Percentiles rank a stretch among this genome's conserved stretches.
Conservation (phyloP, 1,284 basidiomycete species). For the Fistulina hepatica region DNA sequence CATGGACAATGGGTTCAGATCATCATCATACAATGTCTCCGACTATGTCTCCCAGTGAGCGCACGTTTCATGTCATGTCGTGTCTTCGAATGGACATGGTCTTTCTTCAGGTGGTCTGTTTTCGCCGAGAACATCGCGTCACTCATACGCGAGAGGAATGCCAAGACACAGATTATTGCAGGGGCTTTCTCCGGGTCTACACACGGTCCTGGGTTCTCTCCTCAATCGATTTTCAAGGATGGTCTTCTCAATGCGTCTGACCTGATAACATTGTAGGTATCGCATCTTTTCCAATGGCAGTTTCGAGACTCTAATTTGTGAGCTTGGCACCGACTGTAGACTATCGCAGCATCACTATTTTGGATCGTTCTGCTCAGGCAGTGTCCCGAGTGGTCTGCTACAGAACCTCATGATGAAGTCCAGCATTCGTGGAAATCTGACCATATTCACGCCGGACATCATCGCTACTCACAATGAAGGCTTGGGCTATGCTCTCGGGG, state of each 20-base stretch:
- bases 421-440: conserved; percentile 46
- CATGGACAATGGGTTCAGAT: conserved; percentile 35
- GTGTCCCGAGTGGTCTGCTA: conserved; percentile 33
- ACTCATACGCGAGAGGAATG: conserved; percentile 19
- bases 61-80: not conserved
- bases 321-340: conserved; percentile 22
- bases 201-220: conserved; percentile 39
- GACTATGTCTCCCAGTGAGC: conserved; percentile 47
- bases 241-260: conserved; percentile 30
- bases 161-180: conserved; percentile 38
- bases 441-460: conserved; percentile 39
- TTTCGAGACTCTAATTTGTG: too few relatives aligned
- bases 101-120: conserved; percentile 23
- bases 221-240: conserved; percentile 36
- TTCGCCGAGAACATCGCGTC: conserved; percentile 27
- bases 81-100: too few relatives aligned
- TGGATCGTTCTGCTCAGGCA: conserved; percentile 44
- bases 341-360: conserved; percentile 57
- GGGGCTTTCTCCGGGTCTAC: conserved; percentile 41
- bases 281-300: conserved; percentile 6
- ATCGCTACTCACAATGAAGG: conserved; percentile 32
- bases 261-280: too few relatives aligned
- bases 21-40: conserved; percentile 31
- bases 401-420: conserved; percentile 53
- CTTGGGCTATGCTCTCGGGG: conserved; percentile 51